Evolutionary conservation across 345 rosid species (phyloP).

Genomic region (Odontarrhena argentea): DNA sequence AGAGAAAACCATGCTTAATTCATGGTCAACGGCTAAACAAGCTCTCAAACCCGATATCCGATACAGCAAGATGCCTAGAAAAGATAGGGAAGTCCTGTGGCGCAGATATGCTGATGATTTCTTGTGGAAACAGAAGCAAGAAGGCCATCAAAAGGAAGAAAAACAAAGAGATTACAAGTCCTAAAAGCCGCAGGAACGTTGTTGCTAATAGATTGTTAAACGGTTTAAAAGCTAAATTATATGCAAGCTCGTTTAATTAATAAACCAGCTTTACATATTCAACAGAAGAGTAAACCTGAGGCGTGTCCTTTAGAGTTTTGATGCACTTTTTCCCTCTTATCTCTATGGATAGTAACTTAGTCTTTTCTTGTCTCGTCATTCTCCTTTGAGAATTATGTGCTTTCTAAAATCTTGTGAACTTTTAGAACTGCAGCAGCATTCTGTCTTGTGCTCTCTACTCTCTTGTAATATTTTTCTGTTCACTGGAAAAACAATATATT

Average conservation of each 20-base stretch:
- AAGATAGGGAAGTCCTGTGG: conserved; percentile 82
- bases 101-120: conserved; percentile 69
- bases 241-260: conserved; percentile 20
- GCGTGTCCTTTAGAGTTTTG: conserved; percentile 10
- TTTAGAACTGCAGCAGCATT: neutral
- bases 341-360: neutral
- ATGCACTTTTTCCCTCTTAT: neutral
- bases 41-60: conserved; percentile 72
- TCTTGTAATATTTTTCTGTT: neutral
- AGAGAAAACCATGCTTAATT: conserved; percentile 74
- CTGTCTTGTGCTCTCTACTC: neutral
- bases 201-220: conserved; percentile 10
- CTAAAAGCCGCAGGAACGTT: conserved; percentile 29
- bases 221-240: conserved; percentile 29
- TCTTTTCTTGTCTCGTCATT: neutral
- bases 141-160: conserved; percentile 48
- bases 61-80: conserved; percentile 82
- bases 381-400: conserved; percentile 4
- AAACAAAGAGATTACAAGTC: conserved; percentile 49
- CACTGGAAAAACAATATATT: neutral
- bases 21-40: conserved; percentile 92
- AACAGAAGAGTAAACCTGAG: conserved; percentile 6
- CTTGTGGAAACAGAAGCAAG: conserved; percentile 57
- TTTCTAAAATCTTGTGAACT: conserved; percentile 1
- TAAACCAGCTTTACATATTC: conserved; percentile 24